Conservation (phyloP, 169 alveolate genomes). For the Toxoplasma gondii region DNA sequence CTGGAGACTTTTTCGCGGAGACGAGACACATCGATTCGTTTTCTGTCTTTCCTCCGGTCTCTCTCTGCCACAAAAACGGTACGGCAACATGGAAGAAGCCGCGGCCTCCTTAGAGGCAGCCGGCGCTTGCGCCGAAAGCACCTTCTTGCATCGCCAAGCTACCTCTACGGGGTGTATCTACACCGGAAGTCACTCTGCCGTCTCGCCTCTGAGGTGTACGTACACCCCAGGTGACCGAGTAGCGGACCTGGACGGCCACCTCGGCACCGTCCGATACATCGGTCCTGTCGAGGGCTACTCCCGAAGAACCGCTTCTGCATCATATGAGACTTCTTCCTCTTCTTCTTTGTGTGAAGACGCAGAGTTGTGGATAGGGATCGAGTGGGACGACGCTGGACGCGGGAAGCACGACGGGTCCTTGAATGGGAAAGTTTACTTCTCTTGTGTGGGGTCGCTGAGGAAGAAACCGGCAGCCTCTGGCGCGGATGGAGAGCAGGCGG, state of each 20-base stretch:
- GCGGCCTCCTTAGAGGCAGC: too few relatives aligned
- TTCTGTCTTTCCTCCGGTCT: too few relatives aligned
- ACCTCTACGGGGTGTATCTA: too few relatives aligned
- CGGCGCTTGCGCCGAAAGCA: too few relatives aligned
- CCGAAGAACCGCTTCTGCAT: not conserved
- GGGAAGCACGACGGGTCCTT: conserved; percentile 66
- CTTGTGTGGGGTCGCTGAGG: not conserved
- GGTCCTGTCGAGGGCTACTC: not conserved
- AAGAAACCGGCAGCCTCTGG: not conserved
- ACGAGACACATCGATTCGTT: too few relatives aligned
- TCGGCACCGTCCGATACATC: not conserved
- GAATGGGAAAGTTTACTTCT: conserved; percentile 60
- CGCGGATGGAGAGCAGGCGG: too few relatives aligned
- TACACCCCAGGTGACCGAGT: conserved; percentile 16
- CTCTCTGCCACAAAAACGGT: not conserved
- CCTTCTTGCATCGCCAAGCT: not conserved
- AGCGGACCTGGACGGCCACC: not conserved
- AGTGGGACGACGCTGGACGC: conserved; percentile 63
- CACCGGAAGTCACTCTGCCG: not conserved
- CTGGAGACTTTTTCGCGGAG: too few relatives aligned
- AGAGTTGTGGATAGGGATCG: conserved; percentile 68
- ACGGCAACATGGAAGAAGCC: not conserved
- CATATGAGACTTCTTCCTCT: not conserved
- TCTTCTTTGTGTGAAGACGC: not conserved
- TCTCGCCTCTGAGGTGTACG: not conserved